These are phyloP conservation scores for Boletellus sp. DNA, from an alignment of 768 basidiomycete species.

Conservation along the genomic window DNA sequence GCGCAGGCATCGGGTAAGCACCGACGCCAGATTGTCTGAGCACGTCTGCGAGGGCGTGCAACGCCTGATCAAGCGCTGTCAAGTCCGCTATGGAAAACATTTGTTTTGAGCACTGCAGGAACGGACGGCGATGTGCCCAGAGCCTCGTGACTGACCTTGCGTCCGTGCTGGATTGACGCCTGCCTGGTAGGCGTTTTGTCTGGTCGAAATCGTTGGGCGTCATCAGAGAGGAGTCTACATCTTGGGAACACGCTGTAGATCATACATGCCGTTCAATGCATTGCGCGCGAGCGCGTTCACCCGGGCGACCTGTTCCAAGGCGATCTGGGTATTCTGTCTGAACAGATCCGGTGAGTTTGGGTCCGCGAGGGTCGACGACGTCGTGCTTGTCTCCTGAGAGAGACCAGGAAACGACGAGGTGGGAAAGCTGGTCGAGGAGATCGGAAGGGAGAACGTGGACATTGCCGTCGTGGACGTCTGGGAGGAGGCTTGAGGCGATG, in stretches of 20 bases:
- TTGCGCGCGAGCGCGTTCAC: slow-evolving; percentile 48
- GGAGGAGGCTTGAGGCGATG: slow-evolving; percentile 13
- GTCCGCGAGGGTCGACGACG: slow-evolving; percentile 33
- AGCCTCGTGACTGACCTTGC: slow-evolving; percentile 38
- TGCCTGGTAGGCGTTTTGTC: slow-evolving; percentile 59
- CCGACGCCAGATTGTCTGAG: slow-evolving; percentile 63
- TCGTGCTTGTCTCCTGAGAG: slow-evolving; percentile 26
- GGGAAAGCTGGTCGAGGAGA: neutral
- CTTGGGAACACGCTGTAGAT: neutral
- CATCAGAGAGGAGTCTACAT: neutral
- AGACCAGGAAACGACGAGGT: slow-evolving; percentile 14
- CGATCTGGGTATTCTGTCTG: slow-evolving; percentile 51
- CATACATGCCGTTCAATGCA: slow-evolving; percentile 54
- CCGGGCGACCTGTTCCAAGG: slow-evolving; percentile 46
- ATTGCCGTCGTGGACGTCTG: slow-evolving; percentile 15
- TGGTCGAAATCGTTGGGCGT: slow-evolving; percentile 15
- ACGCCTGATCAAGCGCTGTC: slow-evolving; percentile 46
- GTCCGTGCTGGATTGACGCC: slow-evolving; percentile 54
- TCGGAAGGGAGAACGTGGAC: slow-evolving; percentile 18
- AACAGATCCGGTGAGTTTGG: slow-evolving; percentile 61
- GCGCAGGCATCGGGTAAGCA: slow-evolving; percentile 50
- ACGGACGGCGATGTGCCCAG: neutral
- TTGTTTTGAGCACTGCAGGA: too few relatives aligned
- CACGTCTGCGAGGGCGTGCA: slow-evolving; percentile 44
- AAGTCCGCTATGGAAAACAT: slow-evolving; percentile 41